Evolutionary conservation across 371 early-diverging fungal genomes (phyloP).

Genomic region (Mortierella sp.): DNA sequence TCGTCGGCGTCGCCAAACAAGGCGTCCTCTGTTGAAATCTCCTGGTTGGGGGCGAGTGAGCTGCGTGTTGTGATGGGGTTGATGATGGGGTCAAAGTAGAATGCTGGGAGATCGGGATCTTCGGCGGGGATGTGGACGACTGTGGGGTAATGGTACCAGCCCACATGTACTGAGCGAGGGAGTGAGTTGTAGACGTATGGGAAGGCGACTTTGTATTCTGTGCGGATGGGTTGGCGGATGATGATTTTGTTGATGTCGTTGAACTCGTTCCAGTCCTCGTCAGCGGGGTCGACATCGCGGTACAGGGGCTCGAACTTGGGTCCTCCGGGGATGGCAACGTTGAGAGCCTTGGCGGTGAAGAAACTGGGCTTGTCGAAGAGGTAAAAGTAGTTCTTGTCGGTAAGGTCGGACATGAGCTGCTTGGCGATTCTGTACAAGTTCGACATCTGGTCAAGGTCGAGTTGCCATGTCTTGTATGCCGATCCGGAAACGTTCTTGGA

Average conservation of each 20-base stretch:
- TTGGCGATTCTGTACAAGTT: conserved; percentile 93
- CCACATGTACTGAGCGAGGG: conserved; percentile 92
- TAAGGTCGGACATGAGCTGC: conserved; percentile 94
- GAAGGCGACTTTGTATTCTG: conserved; percentile 99
- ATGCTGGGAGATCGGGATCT: conserved; percentile 97
- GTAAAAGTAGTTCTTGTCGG: conserved; percentile 97
- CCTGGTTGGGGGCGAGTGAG: conserved; percentile 66
- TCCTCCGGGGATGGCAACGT: conserved; percentile 99
- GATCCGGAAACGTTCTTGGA: conserved; percentile 91
- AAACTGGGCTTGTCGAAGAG: conserved; percentile 95
- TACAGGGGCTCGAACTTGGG: conserved; percentile 98
- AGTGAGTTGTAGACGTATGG: conserved; percentile 97
- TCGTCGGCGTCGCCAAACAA: conserved; percentile 88
- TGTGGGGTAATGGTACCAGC: conserved; percentile 95
- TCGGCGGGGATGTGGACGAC: conserved; percentile 91
- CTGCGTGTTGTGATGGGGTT: conserved; percentile 94
- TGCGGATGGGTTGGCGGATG: conserved; percentile 96
- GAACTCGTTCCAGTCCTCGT: conserved; percentile 99
- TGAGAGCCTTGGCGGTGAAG: conserved; percentile 97
- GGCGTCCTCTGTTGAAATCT: conserved; percentile 82
- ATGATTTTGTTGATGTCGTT: conserved; percentile 99
- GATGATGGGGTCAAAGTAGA: conserved; percentile 96
- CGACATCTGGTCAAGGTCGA: conserved; percentile 95
- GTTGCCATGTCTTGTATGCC: conserved; percentile 92
- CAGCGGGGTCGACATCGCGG: conserved; percentile 93